These are phyloP conservation scores for Ustilago cynodontis DNA, from an alignment of 1,284 basidiomycete genomes.

Conservation along the genomic window DNA sequence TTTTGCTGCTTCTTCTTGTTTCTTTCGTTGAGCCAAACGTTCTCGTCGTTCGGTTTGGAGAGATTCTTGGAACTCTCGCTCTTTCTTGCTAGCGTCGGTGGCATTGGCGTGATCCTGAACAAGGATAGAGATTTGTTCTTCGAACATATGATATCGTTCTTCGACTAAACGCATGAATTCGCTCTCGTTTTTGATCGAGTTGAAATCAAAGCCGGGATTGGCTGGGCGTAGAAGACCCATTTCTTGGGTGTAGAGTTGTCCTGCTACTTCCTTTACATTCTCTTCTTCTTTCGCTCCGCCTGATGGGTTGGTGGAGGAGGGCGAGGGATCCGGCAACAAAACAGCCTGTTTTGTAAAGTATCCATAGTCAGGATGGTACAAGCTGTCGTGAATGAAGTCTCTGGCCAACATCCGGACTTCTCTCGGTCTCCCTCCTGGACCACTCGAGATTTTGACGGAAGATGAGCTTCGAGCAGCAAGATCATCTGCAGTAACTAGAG, in stretches of 20 bases:
- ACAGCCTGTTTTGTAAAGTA: constrained; percentile 78
- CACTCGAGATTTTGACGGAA: not conserved
- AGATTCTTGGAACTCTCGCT: not conserved
- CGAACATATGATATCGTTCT: constrained; percentile 72
- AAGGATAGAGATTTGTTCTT: constrained; percentile 48
- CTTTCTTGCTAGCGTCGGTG: constrained; percentile 10
- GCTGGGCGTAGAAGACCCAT: constrained; percentile 37
- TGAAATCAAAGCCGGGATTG: constrained; percentile 77
- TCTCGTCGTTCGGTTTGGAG: constrained; percentile 7
- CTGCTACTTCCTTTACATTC: constrained; percentile 16
- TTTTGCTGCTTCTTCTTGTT: not conserved
- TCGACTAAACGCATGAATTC: constrained; percentile 87
- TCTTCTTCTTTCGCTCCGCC: not conserved
- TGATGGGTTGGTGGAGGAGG: constrained; percentile 5
- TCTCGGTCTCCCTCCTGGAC: constrained; percentile 73
- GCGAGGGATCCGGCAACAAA: constrained; percentile 55
- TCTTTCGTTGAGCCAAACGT: constrained; percentile 17
- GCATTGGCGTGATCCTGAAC: constrained; percentile 16
- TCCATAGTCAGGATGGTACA: constrained; percentile 97
- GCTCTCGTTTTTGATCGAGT: constrained; percentile 76
- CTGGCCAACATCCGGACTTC: constrained; percentile 92
- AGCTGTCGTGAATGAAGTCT: constrained; percentile 95
- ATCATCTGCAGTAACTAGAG: constrained; percentile 55
- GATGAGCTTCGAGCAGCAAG: constrained; percentile 30
- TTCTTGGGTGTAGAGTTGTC: constrained; percentile 20